These are phyloP conservation scores for Lipomyces japonicus DNA, from an alignment of 805 yeast genomes.

Conservation along the genomic window DNA sequence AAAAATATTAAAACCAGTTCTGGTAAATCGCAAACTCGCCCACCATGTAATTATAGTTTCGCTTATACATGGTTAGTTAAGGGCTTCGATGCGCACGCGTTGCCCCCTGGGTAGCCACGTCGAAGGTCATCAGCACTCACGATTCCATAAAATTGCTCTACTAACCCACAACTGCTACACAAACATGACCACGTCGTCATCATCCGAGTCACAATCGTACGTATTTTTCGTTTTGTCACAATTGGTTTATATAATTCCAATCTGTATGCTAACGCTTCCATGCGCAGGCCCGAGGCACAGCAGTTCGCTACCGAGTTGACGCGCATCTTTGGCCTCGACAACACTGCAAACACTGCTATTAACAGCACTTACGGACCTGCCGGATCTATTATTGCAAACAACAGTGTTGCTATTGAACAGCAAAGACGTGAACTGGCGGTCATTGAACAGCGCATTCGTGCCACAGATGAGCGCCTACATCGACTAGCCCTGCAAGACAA, in stretches of 20 bases:
- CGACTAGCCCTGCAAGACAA: not conserved
- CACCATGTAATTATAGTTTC: no score
- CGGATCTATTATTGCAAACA: not conserved
- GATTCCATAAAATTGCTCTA: no score
- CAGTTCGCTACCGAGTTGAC: not conserved
- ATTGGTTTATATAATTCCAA: not conserved
- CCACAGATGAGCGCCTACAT: not conserved
- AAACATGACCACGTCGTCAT: no score
- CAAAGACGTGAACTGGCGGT: not conserved
- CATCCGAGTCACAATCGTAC: no score
- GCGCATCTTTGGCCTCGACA: not conserved
- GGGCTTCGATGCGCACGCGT: no score
- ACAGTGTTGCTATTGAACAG: not conserved
- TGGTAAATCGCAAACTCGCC: no score
- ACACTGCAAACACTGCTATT: not conserved
- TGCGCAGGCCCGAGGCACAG: not conserved
- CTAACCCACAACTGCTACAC: no score
- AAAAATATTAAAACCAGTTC: no score
- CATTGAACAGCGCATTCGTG: not conserved
- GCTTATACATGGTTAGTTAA: no score
- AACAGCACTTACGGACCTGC: not conserved
- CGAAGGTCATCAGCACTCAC: no score
- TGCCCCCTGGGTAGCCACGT: no score
- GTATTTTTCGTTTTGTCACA: not conserved
- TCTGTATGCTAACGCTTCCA: not conserved